Evolutionary conservation across 2,329 filamentous ascomycete species (phyloP).

Genomic region (Calonectria pteridis): DNA sequence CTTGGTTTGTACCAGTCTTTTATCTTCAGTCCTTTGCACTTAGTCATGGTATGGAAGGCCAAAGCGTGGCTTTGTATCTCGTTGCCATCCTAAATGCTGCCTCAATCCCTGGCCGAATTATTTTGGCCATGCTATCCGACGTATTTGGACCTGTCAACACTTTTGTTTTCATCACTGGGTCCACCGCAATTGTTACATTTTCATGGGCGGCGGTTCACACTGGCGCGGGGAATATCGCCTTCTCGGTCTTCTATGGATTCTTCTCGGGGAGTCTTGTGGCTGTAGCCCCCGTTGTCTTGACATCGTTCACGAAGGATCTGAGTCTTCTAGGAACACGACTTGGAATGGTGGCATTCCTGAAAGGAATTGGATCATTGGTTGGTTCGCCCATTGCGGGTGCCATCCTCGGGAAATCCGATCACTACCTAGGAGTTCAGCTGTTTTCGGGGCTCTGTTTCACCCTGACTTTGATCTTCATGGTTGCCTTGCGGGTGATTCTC

Average conservation of each 20-base stretch:
- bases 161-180: conserved; percentile 52
- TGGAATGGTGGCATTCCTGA: conserved; percentile 56
- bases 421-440: conserved; percentile 23
- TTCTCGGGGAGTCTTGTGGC: conserved; percentile 60
- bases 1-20: conserved; percentile 54
- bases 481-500: conserved; percentile 9
- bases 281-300: conserved; percentile 57
- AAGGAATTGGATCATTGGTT: conserved; percentile 51
- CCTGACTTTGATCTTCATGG: conserved; percentile 11
- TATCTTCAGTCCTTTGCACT: conserved; percentile 60
- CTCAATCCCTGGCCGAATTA: conserved; percentile 62
- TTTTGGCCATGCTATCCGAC: conserved; percentile 59
- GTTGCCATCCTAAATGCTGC: conserved; percentile 65
- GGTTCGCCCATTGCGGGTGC: conserved; percentile 56
- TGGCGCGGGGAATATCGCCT: conserved; percentile 53
- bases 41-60: conserved; percentile 40
- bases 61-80: conserved; percentile 52
- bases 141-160: conserved; percentile 56
- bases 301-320: conserved; percentile 57
- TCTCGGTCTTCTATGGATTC: conserved; percentile 61
- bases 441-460: conserved; percentile 22
- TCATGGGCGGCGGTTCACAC: conserved; percentile 56
- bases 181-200: conserved; percentile 52
- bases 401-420: conserved; percentile 40
- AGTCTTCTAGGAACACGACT: conserved; percentile 56